A percentile compares a stretch with the other conserved stretches of the same genome.
phyloP scores from a whole-genome alignment of 2,329 filamentous ascomycete genomes.

The Phaeophleospora eucalypticola region DNA sequence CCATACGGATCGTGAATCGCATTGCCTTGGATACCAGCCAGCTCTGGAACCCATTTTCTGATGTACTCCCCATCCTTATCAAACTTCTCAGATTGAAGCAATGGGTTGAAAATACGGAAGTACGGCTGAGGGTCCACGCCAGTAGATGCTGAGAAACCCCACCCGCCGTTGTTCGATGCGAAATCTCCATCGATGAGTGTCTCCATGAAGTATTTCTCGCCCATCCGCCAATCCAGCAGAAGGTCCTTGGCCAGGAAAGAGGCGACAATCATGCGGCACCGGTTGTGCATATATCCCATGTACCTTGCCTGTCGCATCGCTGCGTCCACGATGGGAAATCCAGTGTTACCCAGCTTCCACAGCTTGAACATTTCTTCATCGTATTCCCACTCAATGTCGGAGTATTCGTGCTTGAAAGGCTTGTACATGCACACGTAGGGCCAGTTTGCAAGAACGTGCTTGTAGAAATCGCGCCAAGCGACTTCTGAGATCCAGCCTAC shows the following conservation, averaged over 20 bases:
- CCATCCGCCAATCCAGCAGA: slow-evolving; percentile 76
- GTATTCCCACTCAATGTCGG: slow-evolving; percentile 79
- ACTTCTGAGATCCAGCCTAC: slow-evolving; percentile 75
- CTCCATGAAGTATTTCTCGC: slow-evolving; percentile 80
- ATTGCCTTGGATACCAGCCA: slow-evolving; percentile 59
- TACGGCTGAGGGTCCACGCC: slow-evolving; percentile 86
- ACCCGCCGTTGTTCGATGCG: slow-evolving; percentile 70
- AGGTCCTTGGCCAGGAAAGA: slow-evolving; percentile 79
- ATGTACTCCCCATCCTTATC: slow-evolving; percentile 77
- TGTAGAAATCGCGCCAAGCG: slow-evolving; percentile 86
- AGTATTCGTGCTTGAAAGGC: slow-evolving; percentile 78
- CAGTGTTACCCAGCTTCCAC: slow-evolving; percentile 72
- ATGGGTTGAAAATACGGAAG: slow-evolving; percentile 84
- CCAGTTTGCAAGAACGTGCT: slow-evolving; percentile 78
- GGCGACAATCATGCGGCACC: slow-evolving; percentile 77
- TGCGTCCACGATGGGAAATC: slow-evolving; percentile 79
- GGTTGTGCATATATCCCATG: slow-evolving; percentile 78
- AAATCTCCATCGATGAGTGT: slow-evolving; percentile 75
- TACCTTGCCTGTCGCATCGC: slow-evolving; percentile 73
- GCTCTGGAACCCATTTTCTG: slow-evolving; percentile 74
- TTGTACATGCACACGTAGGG: slow-evolving; percentile 78
- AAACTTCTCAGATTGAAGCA: slow-evolving; percentile 81
- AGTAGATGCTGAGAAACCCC: slow-evolving; percentile 62
- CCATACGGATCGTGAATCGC: slow-evolving; percentile 79
- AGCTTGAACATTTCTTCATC: slow-evolving; percentile 62